phyloP scores from a whole-genome alignment of 2,329 filamentous ascomycete genomes.

The Botrytis paeoniae region DNA sequence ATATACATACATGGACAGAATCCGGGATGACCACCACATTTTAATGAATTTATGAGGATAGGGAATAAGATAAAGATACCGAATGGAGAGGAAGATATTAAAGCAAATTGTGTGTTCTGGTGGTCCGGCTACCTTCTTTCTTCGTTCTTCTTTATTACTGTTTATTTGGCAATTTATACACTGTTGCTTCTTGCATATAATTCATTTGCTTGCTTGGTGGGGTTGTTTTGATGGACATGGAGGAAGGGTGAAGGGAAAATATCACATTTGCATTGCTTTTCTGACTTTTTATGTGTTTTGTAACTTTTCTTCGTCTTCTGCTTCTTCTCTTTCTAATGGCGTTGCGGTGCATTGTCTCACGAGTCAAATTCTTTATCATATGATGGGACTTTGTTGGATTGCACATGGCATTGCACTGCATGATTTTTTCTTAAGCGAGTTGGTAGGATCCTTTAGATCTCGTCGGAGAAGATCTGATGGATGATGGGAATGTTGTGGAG shows the following conservation, averaged over 20 bases:
- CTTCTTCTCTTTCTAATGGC: not conserved
- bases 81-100: constrained; percentile 8
- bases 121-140: constrained; percentile 1
- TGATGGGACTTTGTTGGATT: constrained; percentile 13
- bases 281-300: not conserved
- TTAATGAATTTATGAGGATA: constrained; percentile 18
- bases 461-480: not conserved
- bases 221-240: not conserved
- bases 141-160: not conserved
- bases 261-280: constrained; percentile 6
- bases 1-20: constrained; percentile 6
- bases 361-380: constrained; percentile 10
- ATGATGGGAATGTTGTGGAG: not conserved
- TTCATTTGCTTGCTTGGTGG: constrained; percentile 8
- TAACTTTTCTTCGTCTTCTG: not conserved
- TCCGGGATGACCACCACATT: constrained; percentile 9
- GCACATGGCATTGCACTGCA: not conserved
- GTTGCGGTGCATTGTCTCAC: not conserved
- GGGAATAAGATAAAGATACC: constrained; percentile 14
- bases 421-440: not conserved
- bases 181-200: constrained; percentile 13
- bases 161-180: constrained; percentile 9
- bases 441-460: not conserved
- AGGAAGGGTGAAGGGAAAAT: not conserved
- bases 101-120: constrained; percentile 10